A percentile compares a stretch with the other conserved stretches of the same genome.
Evolutionary conservation across 1,284 basidiomycete species (phyloP).

Genomic region (Apiotrichum montevideense): DNA sequence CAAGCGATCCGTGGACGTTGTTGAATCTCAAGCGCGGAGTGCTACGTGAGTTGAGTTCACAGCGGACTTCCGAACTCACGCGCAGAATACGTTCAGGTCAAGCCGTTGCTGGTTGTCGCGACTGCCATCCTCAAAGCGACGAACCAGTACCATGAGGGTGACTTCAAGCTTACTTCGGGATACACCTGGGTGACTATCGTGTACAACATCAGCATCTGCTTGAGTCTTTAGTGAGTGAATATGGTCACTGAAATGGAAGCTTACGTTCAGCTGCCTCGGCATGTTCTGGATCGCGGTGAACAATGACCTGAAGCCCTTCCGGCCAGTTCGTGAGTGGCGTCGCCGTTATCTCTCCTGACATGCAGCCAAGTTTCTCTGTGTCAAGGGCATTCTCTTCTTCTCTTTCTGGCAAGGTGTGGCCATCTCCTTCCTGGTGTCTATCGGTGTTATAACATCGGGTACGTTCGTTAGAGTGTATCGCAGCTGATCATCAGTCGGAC

Average conservation of each 20-base stretch:
- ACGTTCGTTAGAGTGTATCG: slow-evolving; percentile 2
- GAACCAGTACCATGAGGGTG: slow-evolving; percentile 85
- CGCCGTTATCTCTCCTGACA: background rate
- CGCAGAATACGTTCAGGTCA: slow-evolving; percentile 93
- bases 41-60: slow-evolving; percentile 71
- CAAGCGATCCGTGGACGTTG: slow-evolving; percentile 89
- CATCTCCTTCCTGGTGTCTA: slow-evolving; percentile 81
- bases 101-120: slow-evolving; percentile 77
- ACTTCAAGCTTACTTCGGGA: slow-evolving; percentile 73
- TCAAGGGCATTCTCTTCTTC: slow-evolving; percentile 96
- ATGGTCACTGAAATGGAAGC: slow-evolving; percentile 31
- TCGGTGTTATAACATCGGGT: slow-evolving; percentile 63
- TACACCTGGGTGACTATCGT: slow-evolving; percentile 87
- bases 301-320: slow-evolving; percentile 77
- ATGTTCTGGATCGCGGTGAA: slow-evolving; percentile 91
- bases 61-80: background rate
- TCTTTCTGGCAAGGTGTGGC: slow-evolving; percentile 93
- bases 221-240: slow-evolving; percentile 43
- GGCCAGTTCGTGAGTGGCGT: slow-evolving; percentile 52
- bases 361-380: slow-evolving; percentile 91
- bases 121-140: slow-evolving; percentile 80
- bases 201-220: slow-evolving; percentile 54
- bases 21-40: slow-evolving; percentile 91
- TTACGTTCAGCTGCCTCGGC: slow-evolving; percentile 75
- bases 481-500: slow-evolving; percentile 55